Evolutionary conservation across 345 rosid genomes (phyloP), one percentile per base, ranked within the genome.

Genomic region (Bretschneidera sinensis): DNA sequence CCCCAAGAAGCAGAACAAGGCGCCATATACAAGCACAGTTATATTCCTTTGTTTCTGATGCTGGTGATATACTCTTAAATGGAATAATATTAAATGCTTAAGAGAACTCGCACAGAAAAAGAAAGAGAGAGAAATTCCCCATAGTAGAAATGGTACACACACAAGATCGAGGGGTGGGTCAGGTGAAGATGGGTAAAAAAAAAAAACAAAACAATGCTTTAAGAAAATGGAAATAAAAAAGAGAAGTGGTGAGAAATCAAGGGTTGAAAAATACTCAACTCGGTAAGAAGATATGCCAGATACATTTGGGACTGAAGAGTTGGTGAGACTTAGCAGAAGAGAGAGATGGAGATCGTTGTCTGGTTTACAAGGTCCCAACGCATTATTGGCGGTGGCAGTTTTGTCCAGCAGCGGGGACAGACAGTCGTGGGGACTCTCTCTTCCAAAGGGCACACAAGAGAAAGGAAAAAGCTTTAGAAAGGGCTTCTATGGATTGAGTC

Each of bases 361-460:
- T 72, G 73, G 73, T 63, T 75, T 84, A 59, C 71, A 39, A 73
- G 76, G 80, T 70, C 76, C 79, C 62, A 52, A 68, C 10, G 85
- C 87, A 88, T 82, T 81, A 85, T 85, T 80, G 82, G 84, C 73
- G 71, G 66, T 78, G 79, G 85, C 82, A 80, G 81, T 80, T 85
- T 88, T 85, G 90, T 85, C 88, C 74, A 60, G 76, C 85, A 80
- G 88, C 79, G 79, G 72, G 68, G 85, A 82, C 92, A 76, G 79
- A 45, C 64, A 69, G 81, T 74, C 76, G 96, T 85, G 90, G 88
- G 90, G 90, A 81, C 86, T 71, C 60, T 22, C 28, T n/a, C 24
- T 28, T 50, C 21, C 61, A 24, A 20, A 19, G 24, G 48, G 45
- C 60, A 59, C 45, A n/a, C n/a, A n/a, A n/a, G n/a, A n/a, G n/a